Conservation (phyloP, 129 eudicot species). For the Flaveria trinervia region DNA sequence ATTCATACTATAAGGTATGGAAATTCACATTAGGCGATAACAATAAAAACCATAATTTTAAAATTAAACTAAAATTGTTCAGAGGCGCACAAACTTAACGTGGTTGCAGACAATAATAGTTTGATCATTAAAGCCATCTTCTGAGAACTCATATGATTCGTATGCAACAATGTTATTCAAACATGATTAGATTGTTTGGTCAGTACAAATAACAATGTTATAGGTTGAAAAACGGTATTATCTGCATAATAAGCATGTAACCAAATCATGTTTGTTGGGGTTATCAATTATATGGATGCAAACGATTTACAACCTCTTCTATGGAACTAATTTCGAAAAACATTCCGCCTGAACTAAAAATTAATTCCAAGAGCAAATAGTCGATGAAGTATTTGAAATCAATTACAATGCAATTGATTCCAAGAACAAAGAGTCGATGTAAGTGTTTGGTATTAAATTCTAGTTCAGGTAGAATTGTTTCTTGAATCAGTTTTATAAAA, state of each 20-base stretch:
- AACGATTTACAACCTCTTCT: slow-evolving; percentile 55
- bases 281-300: slow-evolving; percentile 53
- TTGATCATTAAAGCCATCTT: slow-evolving; percentile 64
- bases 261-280: slow-evolving; percentile 34
- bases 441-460: slow-evolving; percentile 40
- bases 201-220: slow-evolving; percentile 16
- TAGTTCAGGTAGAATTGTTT: neutral
- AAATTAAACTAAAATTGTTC: neutral
- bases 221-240: slow-evolving; percentile 25
- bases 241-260: slow-evolving; percentile 81
- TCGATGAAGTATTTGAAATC: too few relatives aligned
- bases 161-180: slow-evolving; percentile 9
- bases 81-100: slow-evolving; percentile 33
- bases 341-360: neutral
- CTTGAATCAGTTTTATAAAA: slow-evolving; percentile 35
- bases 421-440: slow-evolving; percentile 39
- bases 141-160: slow-evolving; percentile 62
- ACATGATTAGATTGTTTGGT: slow-evolving; percentile 6
- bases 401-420: neutral
- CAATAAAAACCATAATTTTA: neutral
- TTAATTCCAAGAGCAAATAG: slow-evolving; percentile 24
- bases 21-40: slow-evolving; percentile 17
- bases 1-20: slow-evolving; percentile 58
- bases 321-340: slow-evolving; percentile 25
- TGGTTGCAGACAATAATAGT: slow-evolving; percentile 75